Percentiles rank a stretch among this genome's conserved stretches.
phyloP scores from a whole-genome alignment of 805 yeast species.

The Peterozyma toletana region DNA sequence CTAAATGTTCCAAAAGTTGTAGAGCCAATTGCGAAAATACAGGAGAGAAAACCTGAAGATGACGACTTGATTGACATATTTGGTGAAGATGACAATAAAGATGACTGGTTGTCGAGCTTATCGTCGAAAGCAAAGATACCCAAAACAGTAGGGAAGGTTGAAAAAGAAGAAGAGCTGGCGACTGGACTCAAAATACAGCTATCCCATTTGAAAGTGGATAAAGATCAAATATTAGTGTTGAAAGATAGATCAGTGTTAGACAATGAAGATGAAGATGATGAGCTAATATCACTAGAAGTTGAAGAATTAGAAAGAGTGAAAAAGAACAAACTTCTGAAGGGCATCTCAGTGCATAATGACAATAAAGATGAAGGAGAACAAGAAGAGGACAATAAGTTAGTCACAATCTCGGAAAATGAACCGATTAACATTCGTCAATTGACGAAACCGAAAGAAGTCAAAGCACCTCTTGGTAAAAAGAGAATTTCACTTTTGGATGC shows the following conservation, averaged over 20 bases:
- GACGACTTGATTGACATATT: conserved; percentile 14
- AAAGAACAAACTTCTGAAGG: conserved; percentile 22
- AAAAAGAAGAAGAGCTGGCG: no score
- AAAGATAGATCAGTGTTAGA: conserved; percentile 37
- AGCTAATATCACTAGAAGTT: conserved; percentile 32
- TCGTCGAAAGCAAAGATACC: no score
- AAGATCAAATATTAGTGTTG: conserved; percentile 48
- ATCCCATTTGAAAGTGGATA: conserved; percentile 16
- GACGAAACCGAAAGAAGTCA: no score
- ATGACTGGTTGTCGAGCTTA: no score
- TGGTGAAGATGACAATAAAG: conserved; percentile 2
- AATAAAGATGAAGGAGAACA: conserved; percentile 9
- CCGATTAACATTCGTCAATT: background rate
- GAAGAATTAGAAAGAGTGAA: conserved; percentile 23
- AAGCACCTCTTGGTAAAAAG: conserved; percentile 1
- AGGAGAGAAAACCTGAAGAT: conserved; percentile 16
- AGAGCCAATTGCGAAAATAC: conserved; percentile 17
- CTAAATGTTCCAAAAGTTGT: conserved; percentile 12
- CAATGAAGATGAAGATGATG: conserved; percentile 17
- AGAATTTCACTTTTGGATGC: conserved; percentile 5
- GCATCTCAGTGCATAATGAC: conserved; percentile 13
- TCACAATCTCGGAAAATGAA: conserved; percentile 19
- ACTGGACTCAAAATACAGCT: conserved; percentile 37
- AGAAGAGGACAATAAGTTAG: conserved; percentile 9
- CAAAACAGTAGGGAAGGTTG: no score